Evolutionary conservation across 1,284 basidiomycete species (phyloP), one percentile per base, ranked within the genome.

Genomic region (Cutaneotrichosporon sp.): DNA sequence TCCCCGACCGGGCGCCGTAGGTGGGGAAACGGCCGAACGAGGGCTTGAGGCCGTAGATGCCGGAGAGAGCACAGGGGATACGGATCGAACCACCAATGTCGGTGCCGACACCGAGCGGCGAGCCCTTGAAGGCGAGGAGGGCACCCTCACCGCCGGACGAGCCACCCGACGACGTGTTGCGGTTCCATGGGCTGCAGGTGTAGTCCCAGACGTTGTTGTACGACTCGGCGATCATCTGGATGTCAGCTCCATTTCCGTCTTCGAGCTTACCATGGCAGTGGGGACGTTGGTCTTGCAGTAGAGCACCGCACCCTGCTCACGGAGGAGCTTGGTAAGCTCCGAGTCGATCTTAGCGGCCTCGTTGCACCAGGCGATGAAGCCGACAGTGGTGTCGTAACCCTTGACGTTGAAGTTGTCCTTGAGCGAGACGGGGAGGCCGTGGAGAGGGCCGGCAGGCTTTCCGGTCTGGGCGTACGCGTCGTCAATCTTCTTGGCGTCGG

Each of bases 11-110:
- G 0, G 84, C 82, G 11, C 89, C 89, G 47, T 73, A 82, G 63
- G 89, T 91, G 0, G 90, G 89, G 33, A 91, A 81, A 7, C 91
- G 85, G 29, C 85, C 83, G 64, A 83, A 87, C 1, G 87, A 89
- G 0, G 89, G 89, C 22, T 87, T 84, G 31, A 92, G 79, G 9
- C 85, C 86, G 71, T 89, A 92, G 16, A 88, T 69, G 1, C 88
- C 88, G 66, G 83, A 84, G 66, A 88, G 85, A 0, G 85, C 82
- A 6, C 86, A 79, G 5, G 90, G 90, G 58, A 89, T 87, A 60
- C 74, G 86, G 59, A 90, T 77, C 18, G 87, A 88, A 8, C 91
- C 92, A 54, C 88, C 88, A 38, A 89, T 83, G 70, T 90, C 88
- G 4, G 86, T 85, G 13, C 88, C 88, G 11, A 89, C 83, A 27